A percentile compares a stretch with the other conserved stretches of the same genome.
phyloP scores from a whole-genome alignment of 106 monocot species.

The Platanthera zijinensis region DNA sequence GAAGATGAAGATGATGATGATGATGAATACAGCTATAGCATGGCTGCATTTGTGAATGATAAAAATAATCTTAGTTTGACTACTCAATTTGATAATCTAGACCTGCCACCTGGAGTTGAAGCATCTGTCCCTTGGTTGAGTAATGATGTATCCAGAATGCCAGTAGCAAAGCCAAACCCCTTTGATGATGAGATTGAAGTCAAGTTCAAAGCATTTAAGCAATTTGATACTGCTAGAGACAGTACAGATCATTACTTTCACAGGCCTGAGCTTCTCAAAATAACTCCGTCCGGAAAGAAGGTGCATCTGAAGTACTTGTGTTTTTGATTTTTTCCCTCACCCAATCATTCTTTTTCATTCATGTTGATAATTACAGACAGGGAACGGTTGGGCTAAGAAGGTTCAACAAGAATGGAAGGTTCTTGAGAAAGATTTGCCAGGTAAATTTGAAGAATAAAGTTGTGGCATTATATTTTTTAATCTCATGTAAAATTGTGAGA shows the following conservation, averaged over 20 bases:
- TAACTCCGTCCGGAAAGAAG: slow-evolving; percentile 23
- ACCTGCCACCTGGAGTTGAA: slow-evolving; percentile 53
- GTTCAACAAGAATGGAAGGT: slow-evolving; percentile 64
- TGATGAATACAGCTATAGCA: slow-evolving; percentile 25
- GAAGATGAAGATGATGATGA: slow-evolving; percentile 25
- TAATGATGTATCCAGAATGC: slow-evolving; percentile 17
- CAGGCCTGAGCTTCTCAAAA: slow-evolving; percentile 5
- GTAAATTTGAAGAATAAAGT: slow-evolving; percentile 12
- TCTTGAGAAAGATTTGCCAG: slow-evolving; percentile 46
- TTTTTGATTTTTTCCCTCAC: background rate
- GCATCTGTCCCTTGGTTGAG: slow-evolving; percentile 49
- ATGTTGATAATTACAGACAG: background rate
- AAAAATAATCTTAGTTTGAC: slow-evolving; percentile 30
- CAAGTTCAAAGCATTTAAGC: slow-evolving; percentile 55
- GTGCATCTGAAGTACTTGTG: background rate
- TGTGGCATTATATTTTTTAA: background rate
- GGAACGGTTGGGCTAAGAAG: slow-evolving; percentile 35
- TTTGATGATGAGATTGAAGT: slow-evolving; percentile 35
- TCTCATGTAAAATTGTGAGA: background rate
- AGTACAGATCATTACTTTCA: slow-evolving; percentile 49
- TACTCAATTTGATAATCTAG: slow-evolving; percentile 52
- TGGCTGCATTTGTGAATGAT: slow-evolving; percentile 19
- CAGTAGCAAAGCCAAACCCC: slow-evolving; percentile 9
- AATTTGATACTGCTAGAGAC: slow-evolving; percentile 64
- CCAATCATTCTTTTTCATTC: background rate